Conservation (phyloP, 257 asterid genomes). For the Hygrophila difformis region DNA sequence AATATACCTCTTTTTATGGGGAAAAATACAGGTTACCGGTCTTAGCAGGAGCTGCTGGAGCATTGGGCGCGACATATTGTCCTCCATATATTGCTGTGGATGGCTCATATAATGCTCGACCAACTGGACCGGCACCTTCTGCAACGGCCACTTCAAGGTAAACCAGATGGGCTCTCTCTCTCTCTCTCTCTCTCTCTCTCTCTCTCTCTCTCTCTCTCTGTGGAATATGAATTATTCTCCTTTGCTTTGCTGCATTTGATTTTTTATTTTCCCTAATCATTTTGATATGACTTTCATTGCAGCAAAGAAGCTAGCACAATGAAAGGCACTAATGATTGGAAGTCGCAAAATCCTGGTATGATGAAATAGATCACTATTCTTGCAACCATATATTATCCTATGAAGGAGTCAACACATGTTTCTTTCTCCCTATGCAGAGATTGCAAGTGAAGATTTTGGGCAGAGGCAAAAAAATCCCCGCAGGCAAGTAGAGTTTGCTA, state of each 20-base stretch:
- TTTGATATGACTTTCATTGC: conserved; percentile 23
- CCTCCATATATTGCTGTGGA: conserved; percentile 71
- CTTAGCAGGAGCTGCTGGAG: conserved; percentile 93
- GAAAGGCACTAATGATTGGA: conserved; percentile 48
- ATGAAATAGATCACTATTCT: background rate
- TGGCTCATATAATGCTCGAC: conserved; percentile 65
- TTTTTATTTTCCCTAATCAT: background rate
- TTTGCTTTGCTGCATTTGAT: background rate
- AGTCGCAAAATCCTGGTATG: conserved; percentile 72
- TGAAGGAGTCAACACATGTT: background rate
- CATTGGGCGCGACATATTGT: conserved; percentile 71
- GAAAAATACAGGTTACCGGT: conserved; percentile 68
- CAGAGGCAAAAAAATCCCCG: conserved; percentile 93
- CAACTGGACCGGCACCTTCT: conserved; percentile 60
- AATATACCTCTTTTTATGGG: background rate
- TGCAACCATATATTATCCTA: background rate
- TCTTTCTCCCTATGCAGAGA: conserved; percentile 30
- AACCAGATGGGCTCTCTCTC: conserved; percentile 10
- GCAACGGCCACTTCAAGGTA: conserved; percentile 50
- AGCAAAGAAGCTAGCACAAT: conserved; percentile 59
- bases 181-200: background rate
- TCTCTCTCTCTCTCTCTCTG: background rate
- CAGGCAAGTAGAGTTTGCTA: conserved; percentile 35
- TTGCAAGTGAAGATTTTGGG: conserved; percentile 54
- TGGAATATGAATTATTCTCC: background rate